Evolutionary conservation across 768 basidiomycete species (phyloP), one percentile per base, ranked within the genome.

Genomic region (Kondoa malvinella): DNA sequence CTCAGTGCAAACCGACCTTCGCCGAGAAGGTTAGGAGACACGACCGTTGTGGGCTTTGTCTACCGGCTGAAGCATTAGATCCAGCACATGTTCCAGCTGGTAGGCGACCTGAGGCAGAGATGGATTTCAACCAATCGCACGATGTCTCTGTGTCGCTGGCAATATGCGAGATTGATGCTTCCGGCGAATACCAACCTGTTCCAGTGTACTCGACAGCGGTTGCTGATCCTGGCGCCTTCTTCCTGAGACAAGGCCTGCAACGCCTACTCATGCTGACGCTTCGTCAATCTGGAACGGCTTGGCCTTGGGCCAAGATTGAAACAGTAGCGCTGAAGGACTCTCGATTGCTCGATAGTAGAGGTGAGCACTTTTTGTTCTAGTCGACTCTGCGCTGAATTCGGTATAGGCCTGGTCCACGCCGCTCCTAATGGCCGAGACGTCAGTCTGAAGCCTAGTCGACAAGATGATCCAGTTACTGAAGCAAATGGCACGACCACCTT

Each of bases 41-140:
- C 12, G 40, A 50, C 40, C 40, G 21, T 8, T n/a, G n/a, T n/a
- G n/a, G n/a, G n/a, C n/a, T n/a, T 50, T 50, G 40, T 50, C 40
- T 8, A 50, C 95, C 91, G 92, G 94, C 96, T 74, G 88, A 92
- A 75, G n/a, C 82, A 88, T 84, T 91, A 34, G 92, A 96, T 71
- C 83, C 87, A 66, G 64, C 58, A 31, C 62, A 34, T 30, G 30
- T 65, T 56, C 56, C 3, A 29, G 61, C 29, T 3, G 69, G 72
- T 69, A 85, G 92, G 25, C 85, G 91, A 30, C 89, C 91, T 26
- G 94, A 96, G 78, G 88, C 83, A 57, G 91, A 96, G 73, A 92
- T 96, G 71, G 83, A 94, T 30, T 83, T 85, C 15, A 85, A 88
- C 72, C 88, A 95, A 76, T 79, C 80, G 17, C 92, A 97, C 77